phyloP scores from a whole-genome alignment of 257 asterid species.

The Solanum chmielewskii region DNA sequence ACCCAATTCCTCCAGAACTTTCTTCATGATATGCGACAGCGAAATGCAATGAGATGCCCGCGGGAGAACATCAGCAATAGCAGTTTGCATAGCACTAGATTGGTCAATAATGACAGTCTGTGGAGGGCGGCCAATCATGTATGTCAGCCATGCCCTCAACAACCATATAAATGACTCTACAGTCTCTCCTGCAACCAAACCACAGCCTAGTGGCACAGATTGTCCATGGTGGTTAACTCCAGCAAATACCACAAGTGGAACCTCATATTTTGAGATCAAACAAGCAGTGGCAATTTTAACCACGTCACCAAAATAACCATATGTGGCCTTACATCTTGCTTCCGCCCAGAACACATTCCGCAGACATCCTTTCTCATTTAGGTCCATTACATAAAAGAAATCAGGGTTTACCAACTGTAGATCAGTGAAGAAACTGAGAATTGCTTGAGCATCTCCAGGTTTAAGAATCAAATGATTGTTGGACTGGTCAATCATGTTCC shows the following conservation, averaged over 20 bases:
- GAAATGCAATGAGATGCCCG: slow-evolving; percentile 42
- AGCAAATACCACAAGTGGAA: slow-evolving; percentile 38
- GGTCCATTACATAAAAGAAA: slow-evolving; percentile 50
- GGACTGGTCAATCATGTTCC: slow-evolving; percentile 9
- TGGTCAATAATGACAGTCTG: slow-evolving; percentile 24
- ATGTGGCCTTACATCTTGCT: slow-evolving; percentile 28
- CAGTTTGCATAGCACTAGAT: slow-evolving; percentile 32
- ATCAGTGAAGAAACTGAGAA: slow-evolving; percentile 26
- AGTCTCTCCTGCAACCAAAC: slow-evolving; percentile 29
- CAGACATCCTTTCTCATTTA: slow-evolving; percentile 40
- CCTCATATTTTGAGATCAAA: slow-evolving; percentile 28
- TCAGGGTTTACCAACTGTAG: slow-evolving; percentile 40
- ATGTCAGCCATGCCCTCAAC: slow-evolving; percentile 54
- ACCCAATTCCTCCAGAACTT: slow-evolving; percentile 9
- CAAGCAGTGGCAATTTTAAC: slow-evolving; percentile 25
- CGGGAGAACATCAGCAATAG: slow-evolving; percentile 40
- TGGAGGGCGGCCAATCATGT: slow-evolving; percentile 49
- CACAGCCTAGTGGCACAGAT: slow-evolving; percentile 42
- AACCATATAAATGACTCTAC: slow-evolving; percentile 48
- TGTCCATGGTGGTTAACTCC: slow-evolving; percentile 55
- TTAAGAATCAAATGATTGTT: slow-evolving; percentile 29
- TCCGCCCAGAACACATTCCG: slow-evolving; percentile 59
- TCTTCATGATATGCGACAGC: slow-evolving; percentile 24
- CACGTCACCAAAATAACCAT: slow-evolving; percentile 42
- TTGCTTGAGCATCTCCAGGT: slow-evolving; percentile 39